Percentiles rank a stretch among this genome's conserved stretches.
Conservation (phyloP, 371 early-diverging fungal genomes). For the Mucor indicus region DNA sequence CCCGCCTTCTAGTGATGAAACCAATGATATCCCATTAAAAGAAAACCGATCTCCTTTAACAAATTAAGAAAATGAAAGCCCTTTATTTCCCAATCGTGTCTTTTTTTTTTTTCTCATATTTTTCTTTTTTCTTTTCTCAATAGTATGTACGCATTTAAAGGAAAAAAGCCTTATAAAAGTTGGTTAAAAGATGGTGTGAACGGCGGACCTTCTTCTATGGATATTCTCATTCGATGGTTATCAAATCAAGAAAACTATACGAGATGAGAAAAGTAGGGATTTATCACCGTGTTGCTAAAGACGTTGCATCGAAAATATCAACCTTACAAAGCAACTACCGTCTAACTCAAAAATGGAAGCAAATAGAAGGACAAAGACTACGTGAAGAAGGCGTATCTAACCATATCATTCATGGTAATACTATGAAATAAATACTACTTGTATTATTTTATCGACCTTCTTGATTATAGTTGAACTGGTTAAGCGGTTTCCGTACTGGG, state of each 20-base stretch:
- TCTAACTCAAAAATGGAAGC: slow-evolving; percentile 31
- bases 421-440: too few species aligned
- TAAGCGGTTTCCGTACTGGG: slow-evolving; percentile 40
- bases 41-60: too few species aligned
- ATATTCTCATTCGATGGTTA: slow-evolving; percentile 32
- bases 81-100: too few species aligned
- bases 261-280: slow-evolving; percentile 37
- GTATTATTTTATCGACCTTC: not conserved
- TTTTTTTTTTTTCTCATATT: not conserved
- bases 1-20: too few species aligned
- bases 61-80: too few species aligned
- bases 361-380: slow-evolving; percentile 23
- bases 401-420: slow-evolving; percentile 31
- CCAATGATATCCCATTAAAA: too few species aligned
- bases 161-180: slow-evolving; percentile 40
- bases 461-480: slow-evolving; percentile 27
- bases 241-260: slow-evolving; percentile 27
- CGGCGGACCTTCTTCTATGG: slow-evolving; percentile 39
- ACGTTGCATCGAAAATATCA: slow-evolving; percentile 37
- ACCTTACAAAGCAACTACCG: slow-evolving; percentile 41
- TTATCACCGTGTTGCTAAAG: slow-evolving; percentile 35
- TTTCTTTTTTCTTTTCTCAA: too few species aligned
- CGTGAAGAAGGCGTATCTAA: slow-evolving; percentile 20
- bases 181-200: slow-evolving; percentile 41
- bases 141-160: too few species aligned